These are phyloP conservation scores for Kluyveromyces wickerhamii DNA, from an alignment of 805 yeast species.

Conservation along the genomic window DNA sequence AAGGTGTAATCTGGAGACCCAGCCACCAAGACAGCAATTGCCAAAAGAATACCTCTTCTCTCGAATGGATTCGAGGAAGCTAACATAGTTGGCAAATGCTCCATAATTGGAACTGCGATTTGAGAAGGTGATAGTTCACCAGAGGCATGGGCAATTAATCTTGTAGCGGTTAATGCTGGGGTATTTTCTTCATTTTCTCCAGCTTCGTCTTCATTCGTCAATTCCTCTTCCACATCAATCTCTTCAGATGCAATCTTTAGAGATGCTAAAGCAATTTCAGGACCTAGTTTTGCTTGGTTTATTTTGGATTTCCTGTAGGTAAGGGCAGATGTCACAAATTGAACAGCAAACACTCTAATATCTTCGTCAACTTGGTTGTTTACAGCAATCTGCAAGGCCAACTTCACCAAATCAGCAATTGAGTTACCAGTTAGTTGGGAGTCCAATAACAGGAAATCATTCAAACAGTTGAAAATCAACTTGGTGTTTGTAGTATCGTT, in stretches of 20 bases:
- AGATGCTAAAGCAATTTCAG: constrained; percentile 64
- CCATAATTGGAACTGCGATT: constrained; percentile 72
- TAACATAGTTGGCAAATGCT: constrained; percentile 48
- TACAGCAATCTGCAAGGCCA: constrained; percentile 68
- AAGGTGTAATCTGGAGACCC: constrained; percentile 94
- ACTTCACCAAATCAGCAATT: constrained; percentile 57
- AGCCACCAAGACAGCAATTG: constrained; percentile 73
- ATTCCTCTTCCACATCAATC: constrained; percentile 65
- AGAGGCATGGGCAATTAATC: constrained; percentile 72
- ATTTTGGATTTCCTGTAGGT: constrained; percentile 77
- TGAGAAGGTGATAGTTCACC: constrained; percentile 88
- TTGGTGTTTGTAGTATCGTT: constrained; percentile 68
- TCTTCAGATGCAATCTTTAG: constrained; percentile 75
- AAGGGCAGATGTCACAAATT: constrained; percentile 71
- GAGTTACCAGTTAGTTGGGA: constrained; percentile 71
- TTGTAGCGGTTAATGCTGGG: constrained; percentile 69
- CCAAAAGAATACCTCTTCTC: constrained; percentile 79
- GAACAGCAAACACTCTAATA: constrained; percentile 72
- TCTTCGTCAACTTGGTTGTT: constrained; percentile 68
- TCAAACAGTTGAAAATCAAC: constrained; percentile 76
- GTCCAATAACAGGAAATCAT: constrained; percentile 69
- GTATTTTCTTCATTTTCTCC: constrained; percentile 89
- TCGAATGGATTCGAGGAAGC: constrained; percentile 61
- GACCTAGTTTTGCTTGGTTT: constrained; percentile 74
- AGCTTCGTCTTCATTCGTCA: constrained; percentile 76